Base-by-base conservation (phyloP, 2,329 filamentous ascomycete genomes). In the Parafenestella ontariensis region DNA sequence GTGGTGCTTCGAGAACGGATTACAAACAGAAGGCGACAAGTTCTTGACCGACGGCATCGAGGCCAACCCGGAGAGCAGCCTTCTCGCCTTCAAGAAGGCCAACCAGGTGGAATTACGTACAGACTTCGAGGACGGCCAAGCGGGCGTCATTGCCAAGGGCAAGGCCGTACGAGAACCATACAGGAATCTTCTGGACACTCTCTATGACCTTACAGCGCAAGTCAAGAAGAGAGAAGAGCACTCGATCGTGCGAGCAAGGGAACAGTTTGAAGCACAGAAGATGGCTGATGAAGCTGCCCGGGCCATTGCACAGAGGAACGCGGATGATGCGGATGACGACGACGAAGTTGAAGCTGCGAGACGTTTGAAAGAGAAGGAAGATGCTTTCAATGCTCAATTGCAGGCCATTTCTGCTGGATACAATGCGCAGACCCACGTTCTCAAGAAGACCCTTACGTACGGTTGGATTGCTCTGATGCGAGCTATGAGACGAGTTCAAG, bases 391-490 rank as follows among this genome's bases (percentile, higher is more conserved):
- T 33, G 74, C 75, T 17, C 83, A 87, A 62, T 80, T 88, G 39
- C 81, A 85, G 49, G 80, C 81, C 5, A 80, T 87, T 39, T 81
- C 83, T 68, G 85, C 89, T 56, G 87, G 87, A 10, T 89, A 90
- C 69, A 85, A 86, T 7, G 84, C 85, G 5, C 91, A 96, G 69
- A 87, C 88, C 29, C 87, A 89, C 24, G 81, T 90, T 15, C 83
- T 98, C 20, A 94, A 90, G 37, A 88, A 89, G 65, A 94, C 91
- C 1, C 88, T 99, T 50, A 96, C 95, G 0, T 93, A 92, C 68
- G 89, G 92, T 4, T 99, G 95, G 95, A 96, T 98, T 69, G 92
- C 92, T 15, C 82, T 98, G 54, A 96, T 96, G 78, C 88, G 95
- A 46, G 90, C 94, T 3, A 96, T 96, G 86, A 90, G 95, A 52